Conservation (phyloP, 345 rosid genomes). For the Ceriops zippeliana region DNA sequence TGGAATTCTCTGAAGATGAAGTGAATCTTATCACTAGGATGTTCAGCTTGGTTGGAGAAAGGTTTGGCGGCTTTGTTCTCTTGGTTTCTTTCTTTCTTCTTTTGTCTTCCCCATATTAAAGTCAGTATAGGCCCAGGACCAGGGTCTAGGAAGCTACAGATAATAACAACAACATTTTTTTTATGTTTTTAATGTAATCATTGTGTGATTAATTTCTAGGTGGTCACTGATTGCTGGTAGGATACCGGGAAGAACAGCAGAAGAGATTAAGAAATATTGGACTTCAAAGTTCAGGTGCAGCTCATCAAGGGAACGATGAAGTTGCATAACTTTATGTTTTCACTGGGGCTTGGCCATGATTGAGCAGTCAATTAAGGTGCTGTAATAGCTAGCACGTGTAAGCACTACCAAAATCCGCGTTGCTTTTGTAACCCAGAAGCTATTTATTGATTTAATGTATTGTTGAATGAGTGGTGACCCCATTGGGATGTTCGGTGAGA, state of each 20-base stretch:
- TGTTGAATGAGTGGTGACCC: no score
- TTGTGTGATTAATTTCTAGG: constrained; percentile 19
- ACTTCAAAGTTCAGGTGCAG: constrained; percentile 24
- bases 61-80: constrained; percentile 18
- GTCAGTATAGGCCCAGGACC: no score
- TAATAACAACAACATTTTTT: not conserved
- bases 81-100: not conserved
- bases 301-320: constrained; percentile 13
- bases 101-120: not conserved
- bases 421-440: no score
- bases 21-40: constrained; percentile 40
- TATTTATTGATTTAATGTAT: no score
- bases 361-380: no score
- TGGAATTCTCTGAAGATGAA: constrained; percentile 49
- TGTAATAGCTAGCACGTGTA: no score
- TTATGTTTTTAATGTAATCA: not conserved
- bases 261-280: constrained; percentile 64
- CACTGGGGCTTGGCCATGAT: no score
- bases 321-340: no score
- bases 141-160: no score
- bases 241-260: constrained; percentile 58
- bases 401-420: no score
- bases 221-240: constrained; percentile 69
- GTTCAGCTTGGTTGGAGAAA: constrained; percentile 44
- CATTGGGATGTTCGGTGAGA: no score